These are phyloP conservation scores for Claviceps sp. DNA, from an alignment of 2,329 filamentous ascomycete genomes.

Conservation along the genomic window DNA sequence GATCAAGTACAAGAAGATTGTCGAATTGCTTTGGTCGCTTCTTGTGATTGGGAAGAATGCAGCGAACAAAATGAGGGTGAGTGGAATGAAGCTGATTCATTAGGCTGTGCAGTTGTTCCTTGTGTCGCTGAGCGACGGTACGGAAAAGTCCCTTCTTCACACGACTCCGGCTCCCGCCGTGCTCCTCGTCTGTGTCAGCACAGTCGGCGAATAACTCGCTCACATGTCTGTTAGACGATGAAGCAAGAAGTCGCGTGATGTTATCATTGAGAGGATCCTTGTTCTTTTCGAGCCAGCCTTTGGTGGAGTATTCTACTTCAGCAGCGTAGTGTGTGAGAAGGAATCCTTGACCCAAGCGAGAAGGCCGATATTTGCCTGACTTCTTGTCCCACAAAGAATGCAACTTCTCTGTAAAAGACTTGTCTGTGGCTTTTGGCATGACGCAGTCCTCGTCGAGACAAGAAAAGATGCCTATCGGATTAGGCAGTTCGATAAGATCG, in stretches of 20 bases:
- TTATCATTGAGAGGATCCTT: conserved; percentile 98
- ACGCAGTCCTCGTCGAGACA: conserved; percentile 96
- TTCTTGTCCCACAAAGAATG: conserved; percentile 95
- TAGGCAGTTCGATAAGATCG: conserved; percentile 87
- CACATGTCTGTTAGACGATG: conserved; percentile 71
- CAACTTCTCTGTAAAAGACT: conserved; percentile 94
- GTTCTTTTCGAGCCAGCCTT: conserved; percentile 96
- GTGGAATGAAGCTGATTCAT: conserved; percentile 93
- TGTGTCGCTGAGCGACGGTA: conserved; percentile 91
- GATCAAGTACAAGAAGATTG: conserved; percentile 84
- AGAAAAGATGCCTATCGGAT: conserved; percentile 97
- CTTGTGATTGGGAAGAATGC: conserved; percentile 96
- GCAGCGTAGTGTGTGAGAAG: conserved; percentile 94
- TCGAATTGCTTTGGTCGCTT: conserved; percentile 90
- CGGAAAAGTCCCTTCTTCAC: conserved; percentile 97
- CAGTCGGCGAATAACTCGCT: conserved; percentile 81
- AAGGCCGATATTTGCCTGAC: conserved; percentile 81
- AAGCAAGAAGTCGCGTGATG: conserved; percentile 73
- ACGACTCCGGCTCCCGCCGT: conserved; percentile 53
- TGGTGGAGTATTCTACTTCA: conserved; percentile 92
- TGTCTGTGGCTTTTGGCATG: conserved; percentile 97
- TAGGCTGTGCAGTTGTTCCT: conserved; percentile 91
- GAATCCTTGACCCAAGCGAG: conserved; percentile 80
- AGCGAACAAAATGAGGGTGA: conserved; percentile 95
- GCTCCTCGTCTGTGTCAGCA: conserved; percentile 64